Evolutionary conservation across 2,329 filamentous ascomycete species (phyloP).

Genomic region (Beauveria sp.): DNA sequence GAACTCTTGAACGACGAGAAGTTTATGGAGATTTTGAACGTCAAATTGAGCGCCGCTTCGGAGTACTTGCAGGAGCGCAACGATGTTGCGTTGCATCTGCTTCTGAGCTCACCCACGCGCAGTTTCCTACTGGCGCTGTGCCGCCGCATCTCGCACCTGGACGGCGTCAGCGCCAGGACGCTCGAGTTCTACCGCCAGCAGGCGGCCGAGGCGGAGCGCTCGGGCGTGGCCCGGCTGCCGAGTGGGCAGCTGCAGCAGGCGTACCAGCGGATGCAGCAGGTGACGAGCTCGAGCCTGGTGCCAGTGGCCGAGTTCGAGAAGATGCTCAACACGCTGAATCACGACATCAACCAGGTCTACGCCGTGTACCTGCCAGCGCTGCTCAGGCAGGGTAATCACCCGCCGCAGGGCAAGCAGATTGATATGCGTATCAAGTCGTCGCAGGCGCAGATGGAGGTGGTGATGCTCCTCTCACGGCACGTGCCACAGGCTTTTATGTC

Average conservation of each 20-base stretch:
- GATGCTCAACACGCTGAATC: slow-evolving; percentile 43
- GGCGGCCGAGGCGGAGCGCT: slow-evolving; percentile 32
- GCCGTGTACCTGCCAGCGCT: slow-evolving; percentile 35
- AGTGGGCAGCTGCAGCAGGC: slow-evolving; percentile 49
- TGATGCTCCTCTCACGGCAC: slow-evolving; percentile 41
- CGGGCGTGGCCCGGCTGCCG: slow-evolving; percentile 30
- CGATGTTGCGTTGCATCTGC: slow-evolving; percentile 51
- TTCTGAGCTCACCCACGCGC: slow-evolving; percentile 68
- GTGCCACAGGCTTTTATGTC: slow-evolving; percentile 41
- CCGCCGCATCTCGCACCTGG: slow-evolving; percentile 53
- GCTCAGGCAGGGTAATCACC: slow-evolving; percentile 36
- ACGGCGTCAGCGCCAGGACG: slow-evolving; percentile 39
- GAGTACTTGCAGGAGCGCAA: slow-evolving; percentile 46
- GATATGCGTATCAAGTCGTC: slow-evolving; percentile 37
- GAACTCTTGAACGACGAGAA: slow-evolving; percentile 43
- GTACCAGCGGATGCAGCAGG: slow-evolving; percentile 46
- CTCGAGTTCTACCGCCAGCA: slow-evolving; percentile 43
- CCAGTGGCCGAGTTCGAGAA: slow-evolving; percentile 56
- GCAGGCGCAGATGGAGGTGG: slow-evolving; percentile 43
- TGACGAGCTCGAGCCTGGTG: slow-evolving; percentile 44
- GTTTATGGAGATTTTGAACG: slow-evolving; percentile 43
- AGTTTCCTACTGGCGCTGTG: slow-evolving; percentile 64
- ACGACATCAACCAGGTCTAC: slow-evolving; percentile 45
- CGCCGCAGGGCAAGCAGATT: slow-evolving; percentile 35
- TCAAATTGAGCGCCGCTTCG: slow-evolving; percentile 41